These are phyloP conservation scores for Phaeotremella skinneri DNA, from an alignment of 768 basidiomycete species.

Conservation along the genomic window DNA sequence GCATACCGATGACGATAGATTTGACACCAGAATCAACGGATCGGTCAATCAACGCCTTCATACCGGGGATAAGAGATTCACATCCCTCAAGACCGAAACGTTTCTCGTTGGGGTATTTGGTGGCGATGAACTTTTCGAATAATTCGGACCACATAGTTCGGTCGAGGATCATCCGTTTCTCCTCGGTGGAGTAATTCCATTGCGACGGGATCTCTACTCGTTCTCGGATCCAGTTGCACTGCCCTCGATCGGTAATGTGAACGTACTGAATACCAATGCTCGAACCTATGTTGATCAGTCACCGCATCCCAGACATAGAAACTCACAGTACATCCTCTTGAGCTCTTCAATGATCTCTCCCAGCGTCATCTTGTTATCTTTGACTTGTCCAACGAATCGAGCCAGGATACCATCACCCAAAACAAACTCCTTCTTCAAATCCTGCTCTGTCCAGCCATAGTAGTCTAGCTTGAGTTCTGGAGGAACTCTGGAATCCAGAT, in stretches of 20 bases:
- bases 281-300: constrained; percentile 55
- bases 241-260: constrained; percentile 96
- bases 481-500: constrained; percentile 72
- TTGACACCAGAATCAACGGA: constrained; percentile 96
- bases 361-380: constrained; percentile 74
- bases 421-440: constrained; percentile 89
- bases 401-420: constrained; percentile 95
- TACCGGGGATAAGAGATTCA: constrained; percentile 94
- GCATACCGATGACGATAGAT: constrained; percentile 97
- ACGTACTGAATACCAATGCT: constrained; percentile 53
- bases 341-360: constrained; percentile 86
- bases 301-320: background rate
- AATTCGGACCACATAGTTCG: constrained; percentile 99
- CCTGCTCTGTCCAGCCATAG: constrained; percentile 91
- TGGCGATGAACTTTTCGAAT: constrained; percentile 97
- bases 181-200: constrained; percentile 96
- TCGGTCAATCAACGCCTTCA: constrained; percentile 99
- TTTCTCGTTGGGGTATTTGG: constrained; percentile 99
- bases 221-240: constrained; percentile 98
- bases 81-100: constrained; percentile 98
- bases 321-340: constrained; percentile 90
- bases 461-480: constrained; percentile 90
- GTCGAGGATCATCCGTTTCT: constrained; percentile 98
- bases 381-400: constrained; percentile 83
- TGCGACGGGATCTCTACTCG: constrained; percentile 92